Evolutionary conservation across 306 rosid species (phyloP).

Genomic region (Prunus mongolica): DNA sequence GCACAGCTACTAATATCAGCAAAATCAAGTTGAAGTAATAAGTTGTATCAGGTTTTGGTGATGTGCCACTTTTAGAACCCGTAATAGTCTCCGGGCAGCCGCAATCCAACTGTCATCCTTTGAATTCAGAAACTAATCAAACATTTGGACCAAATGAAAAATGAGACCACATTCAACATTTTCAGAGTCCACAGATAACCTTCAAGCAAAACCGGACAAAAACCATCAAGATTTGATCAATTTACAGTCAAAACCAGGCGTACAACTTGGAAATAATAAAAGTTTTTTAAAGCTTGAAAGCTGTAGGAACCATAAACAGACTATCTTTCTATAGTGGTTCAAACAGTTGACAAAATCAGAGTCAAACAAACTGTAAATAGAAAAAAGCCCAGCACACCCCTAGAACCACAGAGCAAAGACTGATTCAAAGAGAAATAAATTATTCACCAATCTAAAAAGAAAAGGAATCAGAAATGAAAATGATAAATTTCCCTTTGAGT

Average conservation of each 20-base stretch:
- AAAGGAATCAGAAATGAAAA: not conserved
- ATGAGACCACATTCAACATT: slow-evolving; percentile 30
- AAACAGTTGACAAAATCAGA: slow-evolving; percentile 44
- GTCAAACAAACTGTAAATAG: slow-evolving; percentile 47
- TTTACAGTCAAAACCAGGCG: slow-evolving; percentile 34
- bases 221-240: slow-evolving; percentile 16
- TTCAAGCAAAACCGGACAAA: not conserved
- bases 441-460: not conserved
- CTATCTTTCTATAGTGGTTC: slow-evolving; percentile 4
- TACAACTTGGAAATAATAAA: slow-evolving; percentile 23
- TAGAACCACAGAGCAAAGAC: slow-evolving; percentile 29
- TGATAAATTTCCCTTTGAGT: slow-evolving; percentile 16
- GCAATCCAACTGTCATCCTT: slow-evolving; percentile 40
- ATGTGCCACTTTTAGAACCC: slow-evolving; percentile 20
- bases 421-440: slow-evolving; percentile 29
- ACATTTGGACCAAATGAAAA: slow-evolving; percentile 22
- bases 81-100: slow-evolving; percentile 41
- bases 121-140: slow-evolving; percentile 27
- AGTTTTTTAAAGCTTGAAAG: slow-evolving; percentile 11
- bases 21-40: slow-evolving; percentile 7
- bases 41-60: slow-evolving; percentile 5
- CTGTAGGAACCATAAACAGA: slow-evolving; percentile 11
- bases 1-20: slow-evolving; percentile 8
- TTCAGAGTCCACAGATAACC: not conserved
- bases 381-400: not conserved